Evolutionary conservation across 192 early-diverging fungal species (phyloP).

Genomic region (Phlyctochytrium arcticum): DNA sequence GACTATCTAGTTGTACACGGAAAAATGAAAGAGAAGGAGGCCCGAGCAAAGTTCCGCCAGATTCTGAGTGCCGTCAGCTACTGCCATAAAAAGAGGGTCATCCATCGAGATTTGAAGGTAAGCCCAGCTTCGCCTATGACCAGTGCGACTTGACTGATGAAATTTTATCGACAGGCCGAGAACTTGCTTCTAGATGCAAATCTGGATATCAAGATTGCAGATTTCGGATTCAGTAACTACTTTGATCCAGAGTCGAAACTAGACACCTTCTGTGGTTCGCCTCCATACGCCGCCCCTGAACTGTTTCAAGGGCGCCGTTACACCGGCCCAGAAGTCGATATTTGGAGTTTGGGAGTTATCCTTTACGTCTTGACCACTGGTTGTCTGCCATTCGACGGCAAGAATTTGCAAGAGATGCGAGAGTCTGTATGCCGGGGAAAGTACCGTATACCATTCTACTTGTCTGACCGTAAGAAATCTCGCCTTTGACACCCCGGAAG

Average conservation of each 20-base stretch:
- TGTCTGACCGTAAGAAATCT: constrained; percentile 49
- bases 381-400: constrained; percentile 95
- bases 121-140: not conserved
- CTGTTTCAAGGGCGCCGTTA: constrained; percentile 74
- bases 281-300: constrained; percentile 73
- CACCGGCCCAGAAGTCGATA: constrained; percentile 96
- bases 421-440: constrained; percentile 60
- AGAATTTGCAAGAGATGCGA: constrained; percentile 76
- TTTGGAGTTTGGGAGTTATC: constrained; percentile 97
- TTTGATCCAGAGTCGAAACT: constrained; percentile 55
- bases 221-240: constrained; percentile 61
- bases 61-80: constrained; percentile 60
- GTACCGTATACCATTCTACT: constrained; percentile 60
- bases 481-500: too few species aligned
- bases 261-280: constrained; percentile 63
- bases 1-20: constrained; percentile 90
- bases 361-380: constrained; percentile 94
- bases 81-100: constrained; percentile 60
- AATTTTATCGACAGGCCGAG: constrained; percentile 38
- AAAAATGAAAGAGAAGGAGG: constrained; percentile 66
- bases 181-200: constrained; percentile 59
- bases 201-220: constrained; percentile 60
- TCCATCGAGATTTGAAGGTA: constrained; percentile 61
- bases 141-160: constrained; percentile 13
- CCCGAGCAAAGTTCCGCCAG: constrained; percentile 55